Evolutionary conservation across 2,329 filamentous ascomycete species (phyloP).

Genomic region (Leptographium lundbergii): DNA sequence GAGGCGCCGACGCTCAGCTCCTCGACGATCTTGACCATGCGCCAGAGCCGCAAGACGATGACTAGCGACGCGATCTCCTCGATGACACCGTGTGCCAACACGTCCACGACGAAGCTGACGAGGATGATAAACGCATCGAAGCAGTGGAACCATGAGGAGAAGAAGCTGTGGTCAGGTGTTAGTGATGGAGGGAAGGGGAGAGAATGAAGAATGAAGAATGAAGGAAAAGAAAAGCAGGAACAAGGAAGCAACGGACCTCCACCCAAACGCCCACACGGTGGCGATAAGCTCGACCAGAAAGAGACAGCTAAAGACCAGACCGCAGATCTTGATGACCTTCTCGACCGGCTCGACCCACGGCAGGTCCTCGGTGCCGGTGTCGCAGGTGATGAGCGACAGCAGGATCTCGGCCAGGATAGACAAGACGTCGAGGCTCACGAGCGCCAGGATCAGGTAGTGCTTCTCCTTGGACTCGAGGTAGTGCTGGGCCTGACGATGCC

Average conservation of each 20-base stretch:
- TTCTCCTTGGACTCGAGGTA: conserved; percentile 20
- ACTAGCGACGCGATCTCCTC: conserved; percentile 56
- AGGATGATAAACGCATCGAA: conserved; percentile 54
- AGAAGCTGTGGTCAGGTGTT: conserved; percentile 31
- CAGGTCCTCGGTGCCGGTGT: conserved; percentile 25
- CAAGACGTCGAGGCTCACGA: conserved; percentile 32
- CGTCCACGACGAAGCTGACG: conserved; percentile 47
- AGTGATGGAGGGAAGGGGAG: neutral
- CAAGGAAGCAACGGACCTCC: conserved; percentile 8
- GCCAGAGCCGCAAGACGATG: conserved; percentile 53
- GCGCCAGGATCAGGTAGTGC: conserved; percentile 30
- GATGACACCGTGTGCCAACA: conserved; percentile 44
- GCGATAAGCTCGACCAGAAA: conserved; percentile 51
- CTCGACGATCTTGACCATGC: conserved; percentile 58
- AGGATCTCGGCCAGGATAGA: conserved; percentile 34
- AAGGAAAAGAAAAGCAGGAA: neutral
- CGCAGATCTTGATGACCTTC: conserved; percentile 33
- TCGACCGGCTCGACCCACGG: conserved; percentile 27
- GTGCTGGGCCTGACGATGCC: conserved; percentile 7
- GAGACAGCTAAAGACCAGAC: conserved; percentile 47
- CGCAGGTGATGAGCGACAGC: conserved; percentile 34
- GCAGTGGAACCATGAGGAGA: conserved; percentile 45
- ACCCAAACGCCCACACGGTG: conserved; percentile 46
- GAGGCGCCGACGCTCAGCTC: conserved; percentile 51
- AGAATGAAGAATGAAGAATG: neutral